Evolutionary conservation across 2,329 filamentous ascomycete species (phyloP).

Genomic region (Ophiognomonia clavigignenti-juglandacearum): DNA sequence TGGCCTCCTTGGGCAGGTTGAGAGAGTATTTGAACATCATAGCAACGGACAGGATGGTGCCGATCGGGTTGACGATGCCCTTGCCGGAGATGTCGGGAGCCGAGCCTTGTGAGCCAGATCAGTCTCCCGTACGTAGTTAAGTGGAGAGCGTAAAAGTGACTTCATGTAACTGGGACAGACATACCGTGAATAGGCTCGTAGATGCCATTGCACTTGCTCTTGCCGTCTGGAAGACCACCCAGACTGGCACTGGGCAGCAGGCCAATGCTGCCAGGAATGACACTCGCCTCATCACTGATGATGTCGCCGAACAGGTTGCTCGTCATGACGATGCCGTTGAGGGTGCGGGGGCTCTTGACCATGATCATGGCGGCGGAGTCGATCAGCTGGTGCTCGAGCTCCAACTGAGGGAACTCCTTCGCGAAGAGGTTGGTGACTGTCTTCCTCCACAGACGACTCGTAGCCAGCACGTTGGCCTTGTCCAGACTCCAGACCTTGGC

Average conservation of each 20-base stretch:
- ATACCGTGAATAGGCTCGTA: constrained; percentile 96
- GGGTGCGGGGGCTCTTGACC: constrained; percentile 82
- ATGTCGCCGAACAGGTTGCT: constrained; percentile 97
- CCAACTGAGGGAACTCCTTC: constrained; percentile 82
- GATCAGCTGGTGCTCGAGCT: constrained; percentile 85
- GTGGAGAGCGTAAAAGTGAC: no score
- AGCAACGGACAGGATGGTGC: constrained; percentile 83
- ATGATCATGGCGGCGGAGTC: constrained; percentile 97
- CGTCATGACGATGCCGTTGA: constrained; percentile 89
- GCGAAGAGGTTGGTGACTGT: constrained; percentile 79
- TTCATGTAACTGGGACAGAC: constrained; percentile 17
- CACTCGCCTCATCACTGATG: constrained; percentile 89
- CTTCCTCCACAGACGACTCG: constrained; percentile 83
- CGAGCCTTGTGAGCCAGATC: constrained; percentile 50
- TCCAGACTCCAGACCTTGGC: constrained; percentile 81
- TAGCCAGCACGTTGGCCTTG: constrained; percentile 95
- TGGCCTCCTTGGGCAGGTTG: constrained; percentile 69
- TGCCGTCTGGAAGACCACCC: constrained; percentile 79
- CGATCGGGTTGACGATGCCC: constrained; percentile 87
- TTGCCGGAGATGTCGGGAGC: constrained; percentile 91
- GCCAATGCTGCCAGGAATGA: constrained; percentile 87
- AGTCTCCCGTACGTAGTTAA: not conserved
- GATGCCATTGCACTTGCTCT: constrained; percentile 83
- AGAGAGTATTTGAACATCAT: constrained; percentile 98
- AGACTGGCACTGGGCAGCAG: constrained; percentile 84